phyloP scores from a whole-genome alignment of 176 grass and related monocot species.

The Cocos nucifera region DNA sequence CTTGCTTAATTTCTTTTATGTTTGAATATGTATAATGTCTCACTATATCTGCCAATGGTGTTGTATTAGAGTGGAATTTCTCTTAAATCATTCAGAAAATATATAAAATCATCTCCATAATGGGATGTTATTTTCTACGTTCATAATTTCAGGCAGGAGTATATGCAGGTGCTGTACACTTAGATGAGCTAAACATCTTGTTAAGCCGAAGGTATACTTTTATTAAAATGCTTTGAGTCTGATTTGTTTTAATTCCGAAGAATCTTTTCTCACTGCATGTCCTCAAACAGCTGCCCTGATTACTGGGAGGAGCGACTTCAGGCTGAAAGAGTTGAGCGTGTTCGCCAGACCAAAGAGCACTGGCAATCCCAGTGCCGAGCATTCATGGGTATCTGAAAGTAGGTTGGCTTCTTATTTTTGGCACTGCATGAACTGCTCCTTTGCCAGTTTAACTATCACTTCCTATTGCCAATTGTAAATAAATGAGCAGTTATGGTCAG shows the following conservation, averaged over 20 bases:
- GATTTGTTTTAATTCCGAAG: background rate
- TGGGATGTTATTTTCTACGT: background rate
- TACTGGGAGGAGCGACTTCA: conserved; percentile 53
- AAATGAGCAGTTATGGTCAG: too few relatives aligned
- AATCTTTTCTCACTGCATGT: conserved; percentile 2
- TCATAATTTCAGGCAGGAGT: conserved; percentile 47
- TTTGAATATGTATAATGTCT: too few relatives aligned
- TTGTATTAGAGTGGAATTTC: too few relatives aligned
- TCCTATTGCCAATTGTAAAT: too few relatives aligned
- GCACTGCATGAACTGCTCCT: too few relatives aligned
- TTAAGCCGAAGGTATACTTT: conserved; percentile 46
- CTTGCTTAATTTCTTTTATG: background rate
- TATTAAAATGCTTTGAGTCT: background rate
- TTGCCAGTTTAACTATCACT: too few relatives aligned
- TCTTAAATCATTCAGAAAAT: too few relatives aligned
- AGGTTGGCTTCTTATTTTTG: too few relatives aligned
- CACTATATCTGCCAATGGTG: too few relatives aligned
- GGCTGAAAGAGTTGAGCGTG: conserved; percentile 52
- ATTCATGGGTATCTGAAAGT: conserved; percentile 53
- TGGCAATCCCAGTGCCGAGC: conserved; percentile 53
- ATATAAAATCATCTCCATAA: too few relatives aligned
- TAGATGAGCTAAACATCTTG: conserved; percentile 75
- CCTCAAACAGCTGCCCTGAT: conserved; percentile 52
- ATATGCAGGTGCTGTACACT: conserved; percentile 42
- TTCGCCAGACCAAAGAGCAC: conserved; percentile 67